Conservation (phyloP, 768 basidiomycete species). For the Lentinula sp. region DNA sequence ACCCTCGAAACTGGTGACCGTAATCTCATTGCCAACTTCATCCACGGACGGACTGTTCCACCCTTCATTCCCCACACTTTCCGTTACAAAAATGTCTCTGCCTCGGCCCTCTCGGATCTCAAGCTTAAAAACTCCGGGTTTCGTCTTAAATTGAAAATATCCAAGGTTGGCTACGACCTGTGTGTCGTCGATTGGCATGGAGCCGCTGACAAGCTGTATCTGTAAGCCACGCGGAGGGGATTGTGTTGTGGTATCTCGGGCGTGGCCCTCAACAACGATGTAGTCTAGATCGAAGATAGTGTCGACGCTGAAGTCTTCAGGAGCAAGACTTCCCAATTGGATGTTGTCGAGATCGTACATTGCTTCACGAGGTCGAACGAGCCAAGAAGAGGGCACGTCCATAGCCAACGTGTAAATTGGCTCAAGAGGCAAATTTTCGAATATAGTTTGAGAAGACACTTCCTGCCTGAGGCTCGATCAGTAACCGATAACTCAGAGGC, state of each 20-base stretch:
- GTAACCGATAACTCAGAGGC: background rate
- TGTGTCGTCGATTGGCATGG: slow-evolving; percentile 69
- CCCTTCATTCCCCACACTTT: slow-evolving; percentile 85
- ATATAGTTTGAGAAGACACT: slow-evolving; percentile 49
- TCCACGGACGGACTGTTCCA: slow-evolving; percentile 76
- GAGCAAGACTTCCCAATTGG: slow-evolving; percentile 63
- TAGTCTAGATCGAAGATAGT: slow-evolving; percentile 87
- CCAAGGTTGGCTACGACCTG: slow-evolving; percentile 92
- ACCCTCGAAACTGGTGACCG: slow-evolving; percentile 86
- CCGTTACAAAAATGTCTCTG: slow-evolving; percentile 71
- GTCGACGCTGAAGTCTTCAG: slow-evolving; percentile 58
- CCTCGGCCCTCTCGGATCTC: slow-evolving; percentile 82
- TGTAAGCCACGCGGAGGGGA: slow-evolving; percentile 87
- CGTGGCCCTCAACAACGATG: slow-evolving; percentile 91
- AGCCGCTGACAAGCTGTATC: slow-evolving; percentile 61
- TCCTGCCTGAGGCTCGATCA: slow-evolving; percentile 41
- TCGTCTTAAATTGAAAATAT: slow-evolving; percentile 93
- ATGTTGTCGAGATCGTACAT: slow-evolving; percentile 95
- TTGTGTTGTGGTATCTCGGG: slow-evolving; percentile 61
- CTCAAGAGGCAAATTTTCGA: slow-evolving; percentile 71
- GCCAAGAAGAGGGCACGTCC: slow-evolving; percentile 90
- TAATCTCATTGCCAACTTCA: slow-evolving; percentile 66
- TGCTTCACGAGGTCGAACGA: slow-evolving; percentile 85
- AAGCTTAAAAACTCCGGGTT: slow-evolving; percentile 81
- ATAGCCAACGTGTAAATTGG: slow-evolving; percentile 93